phyloP scores from a whole-genome alignment of 2,329 filamentous ascomycete species.

The Fusarium avenaceum region DNA sequence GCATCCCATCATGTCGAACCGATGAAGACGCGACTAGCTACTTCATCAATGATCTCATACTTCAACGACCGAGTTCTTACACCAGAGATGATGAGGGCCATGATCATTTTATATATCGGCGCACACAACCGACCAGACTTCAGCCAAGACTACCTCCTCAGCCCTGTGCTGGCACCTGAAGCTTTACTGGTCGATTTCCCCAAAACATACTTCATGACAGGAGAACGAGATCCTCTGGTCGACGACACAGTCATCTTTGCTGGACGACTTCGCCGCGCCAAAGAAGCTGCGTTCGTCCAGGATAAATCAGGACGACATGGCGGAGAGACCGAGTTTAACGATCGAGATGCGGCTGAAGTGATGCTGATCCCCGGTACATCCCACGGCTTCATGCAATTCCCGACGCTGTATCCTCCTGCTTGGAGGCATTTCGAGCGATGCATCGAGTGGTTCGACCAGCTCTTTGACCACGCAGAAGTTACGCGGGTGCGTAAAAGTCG shows the following conservation, averaged over 20 bases:
- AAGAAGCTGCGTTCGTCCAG: constrained; percentile 61
- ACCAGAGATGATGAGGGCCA: constrained; percentile 98
- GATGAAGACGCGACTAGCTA: constrained; percentile 88
- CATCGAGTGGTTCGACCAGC: constrained; percentile 83
- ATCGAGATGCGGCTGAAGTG: constrained; percentile 72
- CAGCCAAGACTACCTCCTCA: constrained; percentile 88
- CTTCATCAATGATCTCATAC: constrained; percentile 97
- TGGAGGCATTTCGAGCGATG: constrained; percentile 89
- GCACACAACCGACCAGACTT: constrained; percentile 95
- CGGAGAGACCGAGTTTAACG: constrained; percentile 56
- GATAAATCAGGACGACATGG: constrained; percentile 20
- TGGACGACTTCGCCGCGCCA: constrained; percentile 86
- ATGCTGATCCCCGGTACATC: constrained; percentile 88
- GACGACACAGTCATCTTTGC: constrained; percentile 98
- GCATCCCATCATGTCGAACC: constrained; percentile 68
- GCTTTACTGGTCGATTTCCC: constrained; percentile 87
- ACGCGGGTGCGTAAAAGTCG: constrained; percentile 50
- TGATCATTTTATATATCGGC: constrained; percentile 98
- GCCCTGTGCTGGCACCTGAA: constrained; percentile 90
- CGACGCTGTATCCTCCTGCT: constrained; percentile 86
- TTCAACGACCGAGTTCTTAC: constrained; percentile 96
- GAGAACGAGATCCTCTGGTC: constrained; percentile 93
- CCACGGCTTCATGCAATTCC: constrained; percentile 95
- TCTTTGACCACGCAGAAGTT: constrained; percentile 71
- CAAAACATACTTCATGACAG: constrained; percentile 93